These are phyloP conservation scores for Halophytophthora polymorphica DNA, from an alignment of 352 stramenopile species.

Conservation along the genomic window DNA sequence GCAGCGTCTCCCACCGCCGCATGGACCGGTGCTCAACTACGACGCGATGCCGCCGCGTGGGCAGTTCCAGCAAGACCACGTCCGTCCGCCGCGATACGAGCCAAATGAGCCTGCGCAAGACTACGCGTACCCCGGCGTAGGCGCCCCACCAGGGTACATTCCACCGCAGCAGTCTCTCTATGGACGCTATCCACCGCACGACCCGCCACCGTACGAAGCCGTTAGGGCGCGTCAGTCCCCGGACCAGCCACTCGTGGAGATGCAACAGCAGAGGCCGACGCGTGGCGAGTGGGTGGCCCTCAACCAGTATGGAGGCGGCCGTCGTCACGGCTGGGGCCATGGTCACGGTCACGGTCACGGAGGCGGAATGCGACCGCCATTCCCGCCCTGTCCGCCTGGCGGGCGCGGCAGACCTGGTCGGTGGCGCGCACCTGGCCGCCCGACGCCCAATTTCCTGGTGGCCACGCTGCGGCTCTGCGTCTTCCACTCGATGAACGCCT, in stretches of 20 bases:
- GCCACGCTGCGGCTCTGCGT: slow-evolving; percentile 44
- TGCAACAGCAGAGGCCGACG: slow-evolving; percentile 5
- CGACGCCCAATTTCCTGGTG: slow-evolving; percentile 15
- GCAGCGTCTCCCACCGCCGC: background rate
- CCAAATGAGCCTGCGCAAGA: slow-evolving; percentile 2
- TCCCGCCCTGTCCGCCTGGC: background rate
- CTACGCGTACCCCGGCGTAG: background rate
- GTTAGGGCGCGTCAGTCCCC: slow-evolving; percentile 6
- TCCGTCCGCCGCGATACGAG: background rate
- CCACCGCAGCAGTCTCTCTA: slow-evolving; percentile 1
- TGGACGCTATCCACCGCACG: slow-evolving; percentile 1
- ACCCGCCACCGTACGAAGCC: slow-evolving; percentile 3
- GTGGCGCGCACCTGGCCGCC: background rate
- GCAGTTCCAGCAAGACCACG: background rate
- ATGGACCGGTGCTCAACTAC: background rate
- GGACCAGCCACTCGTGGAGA: slow-evolving; percentile 5
- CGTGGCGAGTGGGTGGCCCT: slow-evolving; percentile 17
- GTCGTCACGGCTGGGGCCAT: slow-evolving; percentile 3
- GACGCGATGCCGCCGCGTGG: background rate
- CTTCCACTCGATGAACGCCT: slow-evolving; percentile 56
- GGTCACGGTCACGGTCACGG: background rate
- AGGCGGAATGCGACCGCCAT: background rate
- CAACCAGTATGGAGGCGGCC: slow-evolving; percentile 1
- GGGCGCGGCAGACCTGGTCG: background rate
- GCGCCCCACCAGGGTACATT: background rate